Conservation (phyloP, 768 basidiomycete species). For the Mycena filopes region DNA sequence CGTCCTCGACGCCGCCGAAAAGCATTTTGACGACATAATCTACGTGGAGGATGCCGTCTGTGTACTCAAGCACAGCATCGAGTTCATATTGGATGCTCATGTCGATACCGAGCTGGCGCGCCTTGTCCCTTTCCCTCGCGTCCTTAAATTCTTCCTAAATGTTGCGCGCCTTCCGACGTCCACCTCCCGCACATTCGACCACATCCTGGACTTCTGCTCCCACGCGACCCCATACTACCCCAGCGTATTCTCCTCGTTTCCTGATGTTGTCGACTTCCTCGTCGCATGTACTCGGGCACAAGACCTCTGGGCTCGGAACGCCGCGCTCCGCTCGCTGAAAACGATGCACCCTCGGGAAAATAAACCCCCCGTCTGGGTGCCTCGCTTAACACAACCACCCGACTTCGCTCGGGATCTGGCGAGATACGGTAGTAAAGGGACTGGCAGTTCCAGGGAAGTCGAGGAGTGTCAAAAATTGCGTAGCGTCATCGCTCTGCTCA, state of each 20-base stretch:
- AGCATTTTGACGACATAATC: not conserved
- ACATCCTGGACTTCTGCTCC: not conserved
- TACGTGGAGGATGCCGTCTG: conserved; percentile 8
- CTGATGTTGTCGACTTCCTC: conserved; percentile 10
- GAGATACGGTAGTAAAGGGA: too few relatives aligned
- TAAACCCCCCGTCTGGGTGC: too few relatives aligned
- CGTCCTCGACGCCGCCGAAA: conserved; percentile 1
- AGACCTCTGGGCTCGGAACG: not conserved
- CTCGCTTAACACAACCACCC: too few relatives aligned
- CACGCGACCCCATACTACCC: not conserved
- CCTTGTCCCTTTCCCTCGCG: not conserved
- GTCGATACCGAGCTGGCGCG: not conserved
- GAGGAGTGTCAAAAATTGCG: too few relatives aligned
- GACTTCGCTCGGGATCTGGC: too few relatives aligned
- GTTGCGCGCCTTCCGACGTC: conserved; percentile 5
- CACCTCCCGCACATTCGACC: not conserved
- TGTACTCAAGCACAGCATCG: conserved; percentile 7
- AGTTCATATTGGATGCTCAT: not conserved
- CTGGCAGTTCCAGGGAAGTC: too few relatives aligned
- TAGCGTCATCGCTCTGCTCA: too few relatives aligned
- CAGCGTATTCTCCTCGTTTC: not conserved
- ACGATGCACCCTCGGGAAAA: not conserved
- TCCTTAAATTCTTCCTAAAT: conserved; percentile 1
- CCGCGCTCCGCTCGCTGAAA: not conserved
- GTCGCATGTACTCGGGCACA: conserved; percentile 4